A percentile compares a stretch with the other conserved stretches of the same genome.
Evolutionary conservation across 2,329 filamentous ascomycete species (phyloP).

Genomic region (Hymenotorrendiella dingleyae): DNA sequence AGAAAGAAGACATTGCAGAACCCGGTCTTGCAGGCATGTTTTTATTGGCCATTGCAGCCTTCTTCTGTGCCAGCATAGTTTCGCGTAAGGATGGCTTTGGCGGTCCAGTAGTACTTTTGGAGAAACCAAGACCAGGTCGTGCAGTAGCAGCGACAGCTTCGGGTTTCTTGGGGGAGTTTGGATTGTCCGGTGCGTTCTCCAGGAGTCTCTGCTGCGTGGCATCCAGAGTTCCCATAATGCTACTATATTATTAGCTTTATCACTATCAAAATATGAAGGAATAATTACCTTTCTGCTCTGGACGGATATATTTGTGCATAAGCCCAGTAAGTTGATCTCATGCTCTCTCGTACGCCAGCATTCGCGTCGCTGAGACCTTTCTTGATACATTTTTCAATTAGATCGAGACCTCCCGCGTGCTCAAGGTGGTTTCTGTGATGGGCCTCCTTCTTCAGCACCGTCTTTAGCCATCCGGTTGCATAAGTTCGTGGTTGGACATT

Average conservation of each 20-base stretch:
- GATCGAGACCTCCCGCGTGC: slow-evolving; percentile 73
- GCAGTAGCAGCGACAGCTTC: slow-evolving; percentile 42
- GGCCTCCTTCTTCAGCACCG: slow-evolving; percentile 69
- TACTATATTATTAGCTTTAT: slow-evolving; percentile 34
- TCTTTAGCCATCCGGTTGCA: slow-evolving; percentile 77
- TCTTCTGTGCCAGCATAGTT: slow-evolving; percentile 78
- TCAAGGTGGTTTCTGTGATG: slow-evolving; percentile 79
- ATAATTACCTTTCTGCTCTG: slow-evolving; percentile 60
- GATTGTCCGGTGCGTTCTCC: slow-evolving; percentile 78
- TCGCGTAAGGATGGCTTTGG: slow-evolving; percentile 69
- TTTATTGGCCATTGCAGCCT: slow-evolving; percentile 44
- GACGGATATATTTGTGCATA: slow-evolving; percentile 74
- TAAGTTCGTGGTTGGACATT: slow-evolving; percentile 82
- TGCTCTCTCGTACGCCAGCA: slow-evolving; percentile 80
- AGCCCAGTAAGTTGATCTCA: slow-evolving; percentile 79
- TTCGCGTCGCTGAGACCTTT: slow-evolving; percentile 87
- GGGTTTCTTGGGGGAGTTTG: slow-evolving; percentile 56
- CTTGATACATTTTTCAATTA: slow-evolving; percentile 82
- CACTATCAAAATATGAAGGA: no score
- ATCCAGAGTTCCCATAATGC: slow-evolving; percentile 75
- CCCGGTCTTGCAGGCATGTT: slow-evolving; percentile 53
- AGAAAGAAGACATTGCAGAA: slow-evolving; percentile 58
- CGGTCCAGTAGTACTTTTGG: slow-evolving; percentile 53
- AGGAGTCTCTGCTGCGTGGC: slow-evolving; percentile 71
- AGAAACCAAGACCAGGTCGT: slow-evolving; percentile 54